Evolutionary conservation across 2,329 filamentous ascomycete species (phyloP), one percentile per base, ranked within the genome.

Genomic region (Cytospora schulzeri): DNA sequence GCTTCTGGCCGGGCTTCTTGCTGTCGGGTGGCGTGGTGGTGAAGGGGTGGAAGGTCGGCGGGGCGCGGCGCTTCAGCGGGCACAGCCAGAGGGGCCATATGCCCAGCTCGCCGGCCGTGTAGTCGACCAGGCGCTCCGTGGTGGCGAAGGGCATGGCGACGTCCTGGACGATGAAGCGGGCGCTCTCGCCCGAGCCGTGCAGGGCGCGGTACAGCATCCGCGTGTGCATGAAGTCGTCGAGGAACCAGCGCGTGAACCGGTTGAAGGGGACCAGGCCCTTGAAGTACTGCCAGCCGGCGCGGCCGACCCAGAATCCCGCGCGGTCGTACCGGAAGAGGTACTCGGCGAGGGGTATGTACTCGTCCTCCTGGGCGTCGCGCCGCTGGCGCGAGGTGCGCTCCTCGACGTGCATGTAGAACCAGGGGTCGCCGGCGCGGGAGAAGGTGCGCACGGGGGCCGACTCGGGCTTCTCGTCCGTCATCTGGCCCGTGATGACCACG

Each of bases 281-380:
- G 80, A 91, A 91, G 79, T 91, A 91, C 50, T 81, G 79, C 74
- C 90, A 91, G 3, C 86, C 88, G 17, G 84, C 83, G 8, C 79
- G 77, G 52, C 87, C 89, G 45, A 90, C 88, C 89, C 89, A 92
- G 80, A 92, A 92, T 17, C 87, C 88, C 60, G 88, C 89, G 53
- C 89, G 85, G 75, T 92, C 89, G 77, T 92, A 92, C 58, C 89
- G 85, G 80, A 92, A 92, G 68, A 91, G 85, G 73, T 92, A 92
- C 73, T 91, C 89, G 48, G 85, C 84, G 4, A 91, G 77, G 0
- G 89, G 89, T 50, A 91, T 83, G 69, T 86, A 85, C 58, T 91
- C 87, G 60, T 73, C 74, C 19, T 74, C 71, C 1, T 63, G 19
- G 58, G 4, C 17, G 8, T 75, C 73, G 0, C 29, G 28, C 22